phyloP scores from a whole-genome alignment of 208 protist species.

The Leishmania guyanensis region DNA sequence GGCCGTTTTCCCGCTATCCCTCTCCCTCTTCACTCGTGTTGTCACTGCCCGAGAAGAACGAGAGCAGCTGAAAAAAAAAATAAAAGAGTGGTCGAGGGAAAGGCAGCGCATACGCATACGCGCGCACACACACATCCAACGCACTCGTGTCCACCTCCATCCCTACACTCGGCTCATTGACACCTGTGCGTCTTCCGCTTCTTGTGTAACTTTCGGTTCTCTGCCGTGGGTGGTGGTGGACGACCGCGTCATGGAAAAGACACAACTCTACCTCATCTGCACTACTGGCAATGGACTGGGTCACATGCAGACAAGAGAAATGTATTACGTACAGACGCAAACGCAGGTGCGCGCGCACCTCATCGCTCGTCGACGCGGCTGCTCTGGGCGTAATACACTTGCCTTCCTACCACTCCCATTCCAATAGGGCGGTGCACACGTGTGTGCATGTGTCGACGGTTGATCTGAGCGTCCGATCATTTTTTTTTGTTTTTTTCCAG shows the following conservation, averaged over 20 bases:
- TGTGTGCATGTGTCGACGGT: not conserved
- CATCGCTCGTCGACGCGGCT: not conserved
- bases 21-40: not conserved
- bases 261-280: not conserved
- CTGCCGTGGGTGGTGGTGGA: not conserved
- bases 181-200: constrained; percentile 2
- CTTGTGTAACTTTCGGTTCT: constrained; percentile 17
- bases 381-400: not conserved
- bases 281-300: not conserved
- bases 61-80: no score
- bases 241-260: constrained; percentile 5
- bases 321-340: not conserved
- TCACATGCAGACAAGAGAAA: not conserved
- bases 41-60: not conserved
- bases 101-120: not conserved
- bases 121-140: not conserved
- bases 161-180: not conserved
- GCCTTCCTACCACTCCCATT: not conserved
- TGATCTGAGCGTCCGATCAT: not conserved
- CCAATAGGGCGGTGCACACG: not conserved
- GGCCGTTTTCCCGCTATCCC: not conserved
- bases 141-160: no score
- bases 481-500: not conserved
- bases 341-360: not conserved
- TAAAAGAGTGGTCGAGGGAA: not conserved